Conservation (phyloP, 2,329 filamentous ascomycete species). For the Bipolaris sorokiniana region DNA sequence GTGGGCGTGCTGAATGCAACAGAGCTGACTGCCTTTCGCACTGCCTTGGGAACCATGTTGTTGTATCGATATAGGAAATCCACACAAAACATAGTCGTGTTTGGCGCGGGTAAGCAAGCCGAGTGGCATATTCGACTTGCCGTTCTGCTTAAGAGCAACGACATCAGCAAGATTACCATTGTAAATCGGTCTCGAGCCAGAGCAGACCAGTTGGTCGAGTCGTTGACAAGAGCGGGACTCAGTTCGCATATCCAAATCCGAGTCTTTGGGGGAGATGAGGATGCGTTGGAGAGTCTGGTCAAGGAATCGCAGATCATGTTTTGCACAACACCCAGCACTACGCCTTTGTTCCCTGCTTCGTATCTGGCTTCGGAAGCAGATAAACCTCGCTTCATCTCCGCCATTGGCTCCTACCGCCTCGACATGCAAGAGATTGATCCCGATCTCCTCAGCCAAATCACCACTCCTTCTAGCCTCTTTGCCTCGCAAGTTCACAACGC, state of each 20-base stretch:
- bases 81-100: conserved; percentile 51
- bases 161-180: conserved; percentile 40
- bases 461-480: conserved; percentile 3
- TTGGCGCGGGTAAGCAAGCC: conserved; percentile 58
- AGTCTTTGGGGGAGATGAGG: neutral
- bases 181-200: conserved; percentile 31
- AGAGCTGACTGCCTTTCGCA: conserved; percentile 80
- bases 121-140: conserved; percentile 58
- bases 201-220: conserved; percentile 15
- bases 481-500: conserved; percentile 6
- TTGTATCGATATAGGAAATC: conserved; percentile 47
- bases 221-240: conserved; percentile 8
- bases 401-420: conserved; percentile 38
- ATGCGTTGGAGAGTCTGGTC: neutral
- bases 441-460: conserved; percentile 44
- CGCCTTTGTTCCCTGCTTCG: conserved; percentile 51
- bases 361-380: conserved; percentile 36
- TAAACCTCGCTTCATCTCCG: conserved; percentile 31
- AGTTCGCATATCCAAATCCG: neutral
- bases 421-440: conserved; percentile 59
- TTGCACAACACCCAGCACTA: conserved; percentile 56
- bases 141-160: conserved; percentile 44
- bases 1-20: conserved; percentile 74
- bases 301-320: conserved; percentile 53
- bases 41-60: conserved; percentile 73